A percentile compares a stretch with the other conserved stretches of the same genome.
Evolutionary conservation across 345 rosid species (phyloP).

Genomic region (Eucalyptus decipiens): DNA sequence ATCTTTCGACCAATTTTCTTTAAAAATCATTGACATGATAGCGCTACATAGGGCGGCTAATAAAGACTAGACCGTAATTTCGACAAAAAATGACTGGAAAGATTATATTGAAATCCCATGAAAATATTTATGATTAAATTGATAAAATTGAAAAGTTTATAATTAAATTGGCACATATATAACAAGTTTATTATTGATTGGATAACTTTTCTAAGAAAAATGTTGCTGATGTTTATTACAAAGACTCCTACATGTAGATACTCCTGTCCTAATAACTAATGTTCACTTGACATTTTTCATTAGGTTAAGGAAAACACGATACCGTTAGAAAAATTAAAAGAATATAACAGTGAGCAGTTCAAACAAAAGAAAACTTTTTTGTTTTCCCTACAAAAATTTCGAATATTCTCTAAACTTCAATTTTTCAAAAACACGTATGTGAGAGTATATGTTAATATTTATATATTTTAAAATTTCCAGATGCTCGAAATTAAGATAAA

Average conservation of each 20-base stretch:
- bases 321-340: background rate
- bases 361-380: background rate
- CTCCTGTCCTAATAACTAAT: background rate
- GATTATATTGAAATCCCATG: fast-evolving
- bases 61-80: fast-evolving
- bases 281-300: background rate
- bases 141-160: fast-evolving
- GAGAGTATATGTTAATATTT: background rate
- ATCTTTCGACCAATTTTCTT: fast-evolving
- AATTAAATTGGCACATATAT: fast-evolving
- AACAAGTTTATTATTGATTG: fast-evolving
- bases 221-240: too few relatives aligned
- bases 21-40: fast-evolving
- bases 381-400: background rate
- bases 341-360: too few relatives aligned
- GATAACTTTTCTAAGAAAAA: background rate
- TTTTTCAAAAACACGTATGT: background rate
- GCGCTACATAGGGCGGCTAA: fast-evolving
- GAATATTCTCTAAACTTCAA: too few relatives aligned
- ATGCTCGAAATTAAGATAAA: background rate
- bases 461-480: background rate
- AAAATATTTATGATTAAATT: fast-evolving
- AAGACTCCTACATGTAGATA: background rate
- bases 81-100: fast-evolving
- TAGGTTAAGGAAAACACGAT: background rate